Evolutionary conservation across 495 filamentous ascomycete species (phyloP), one percentile per base, ranked within the genome.

Genomic region (Daldinia concentrica): DNA sequence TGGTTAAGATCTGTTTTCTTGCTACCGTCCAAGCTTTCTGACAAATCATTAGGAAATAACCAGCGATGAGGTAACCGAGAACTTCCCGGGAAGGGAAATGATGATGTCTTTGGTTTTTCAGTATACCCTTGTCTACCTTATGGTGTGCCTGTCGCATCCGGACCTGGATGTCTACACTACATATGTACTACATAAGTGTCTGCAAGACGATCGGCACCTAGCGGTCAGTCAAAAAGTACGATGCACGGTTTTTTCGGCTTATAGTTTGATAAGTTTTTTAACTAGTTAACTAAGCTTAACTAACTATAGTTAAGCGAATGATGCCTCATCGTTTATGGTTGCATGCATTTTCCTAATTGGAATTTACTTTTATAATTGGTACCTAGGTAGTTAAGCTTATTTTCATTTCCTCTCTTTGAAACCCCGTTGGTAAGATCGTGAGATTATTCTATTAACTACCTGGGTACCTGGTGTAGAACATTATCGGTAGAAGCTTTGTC

Each of bases 71-170:
- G 27, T 54, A 30, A 17, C 26, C 26, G 26, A 54, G 26, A 54
- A 9, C 12, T 15, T 17, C 50, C 26, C 4, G 12, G 43, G 17
- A 54, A 54, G 26, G 26, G 50, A 30, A 17, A 54, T 15, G 50
- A 30, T 7, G 50, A 30, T 54, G 26, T n/a, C 26, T 17, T 30
- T 7, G 30, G 9, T 7, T 54, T 27, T 30, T 27, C 26, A 54
- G n/a, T 54, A 17, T n/a, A 54, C 26, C 50, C 50, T 54, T 54
- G 50, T 54, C 50, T 54, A n/a, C n/a, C n/a, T n/a, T n/a, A 54
- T n/a, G 50, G 50, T 54, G 50, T 27, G 26, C 50, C 50, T 52
- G 15, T 52, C 50, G 26, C 26, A 26, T 52, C 50, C 50, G 24
- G 26, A 15, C 12, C 24, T 29, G 26, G 50, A 7, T 48, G 7